These are phyloP conservation scores for Lolium rigidum DNA, from an alignment of 176 grass and related monocot species.

Conservation along the genomic window DNA sequence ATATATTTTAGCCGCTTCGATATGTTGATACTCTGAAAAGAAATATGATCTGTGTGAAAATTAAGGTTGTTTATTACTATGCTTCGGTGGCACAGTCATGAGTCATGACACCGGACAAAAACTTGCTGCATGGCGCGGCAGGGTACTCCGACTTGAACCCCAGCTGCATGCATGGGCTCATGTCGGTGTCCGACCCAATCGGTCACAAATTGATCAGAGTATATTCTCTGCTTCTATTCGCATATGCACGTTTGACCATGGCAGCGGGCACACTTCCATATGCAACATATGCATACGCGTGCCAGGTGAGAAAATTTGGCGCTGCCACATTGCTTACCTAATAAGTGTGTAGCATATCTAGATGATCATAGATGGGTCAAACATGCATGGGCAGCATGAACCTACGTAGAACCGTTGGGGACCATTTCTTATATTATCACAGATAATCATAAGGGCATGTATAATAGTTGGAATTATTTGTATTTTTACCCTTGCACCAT, in stretches of 20 bases:
- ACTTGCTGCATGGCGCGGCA: background rate
- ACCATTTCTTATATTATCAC: background rate
- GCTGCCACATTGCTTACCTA: background rate
- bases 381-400: background rate
- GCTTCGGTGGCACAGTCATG: background rate
- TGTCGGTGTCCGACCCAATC: background rate
- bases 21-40: background rate
- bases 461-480: no score
- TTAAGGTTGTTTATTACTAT: background rate
- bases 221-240: background rate
- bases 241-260: conserved; percentile 24
- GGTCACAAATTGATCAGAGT: background rate
- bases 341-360: background rate
- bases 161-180: background rate
- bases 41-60: background rate
- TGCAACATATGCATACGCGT: background rate
- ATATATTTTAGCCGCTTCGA: background rate
- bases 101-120: background rate
- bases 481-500: no score
- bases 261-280: conserved; percentile 3
- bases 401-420: background rate
- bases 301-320: background rate
- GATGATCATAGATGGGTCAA: background rate
- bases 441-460: no score
- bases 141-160: no score